These are phyloP conservation scores for Pseudozyma thailandica DNA, from an alignment of 1,284 basidiomycete genomes.

Conservation along the genomic window DNA sequence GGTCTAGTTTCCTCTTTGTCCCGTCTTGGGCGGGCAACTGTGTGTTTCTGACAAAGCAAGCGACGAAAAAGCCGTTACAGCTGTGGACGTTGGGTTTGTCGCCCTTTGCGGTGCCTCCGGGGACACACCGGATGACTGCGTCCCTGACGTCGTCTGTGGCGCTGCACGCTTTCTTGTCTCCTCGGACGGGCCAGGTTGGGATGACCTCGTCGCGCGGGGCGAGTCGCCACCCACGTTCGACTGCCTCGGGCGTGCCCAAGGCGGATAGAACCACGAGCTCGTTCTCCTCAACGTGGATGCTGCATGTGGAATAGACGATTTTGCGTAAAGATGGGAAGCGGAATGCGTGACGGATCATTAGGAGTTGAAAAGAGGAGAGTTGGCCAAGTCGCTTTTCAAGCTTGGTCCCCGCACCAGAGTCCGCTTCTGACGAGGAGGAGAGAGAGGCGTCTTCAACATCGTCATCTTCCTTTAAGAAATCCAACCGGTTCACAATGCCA, in stretches of 20 bases:
- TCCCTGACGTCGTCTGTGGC: slow-evolving; percentile 17
- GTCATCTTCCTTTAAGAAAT: slow-evolving; percentile 54
- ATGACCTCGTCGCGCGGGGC: slow-evolving; percentile 47
- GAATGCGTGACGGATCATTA: slow-evolving; percentile 94
- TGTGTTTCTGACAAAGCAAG: slow-evolving; percentile 46
- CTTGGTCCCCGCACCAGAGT: slow-evolving; percentile 6
- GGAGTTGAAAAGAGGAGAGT: slow-evolving; percentile 74
- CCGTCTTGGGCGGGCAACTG: neutral
- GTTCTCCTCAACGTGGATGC: slow-evolving; percentile 88
- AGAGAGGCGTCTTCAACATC: slow-evolving; percentile 24
- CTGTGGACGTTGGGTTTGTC: slow-evolving; percentile 31
- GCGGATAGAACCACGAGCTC: slow-evolving; percentile 78
- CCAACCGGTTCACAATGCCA: slow-evolving; percentile 63
- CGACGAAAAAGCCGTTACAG: slow-evolving; percentile 63
- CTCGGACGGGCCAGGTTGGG: slow-evolving; percentile 57
- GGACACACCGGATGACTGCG: slow-evolving; percentile 49
- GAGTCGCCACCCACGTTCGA: slow-evolving; percentile 44
- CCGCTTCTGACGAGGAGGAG: neutral
- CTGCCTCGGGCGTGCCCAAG: slow-evolving; percentile 46
- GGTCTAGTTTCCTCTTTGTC: neutral
- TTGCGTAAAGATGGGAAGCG: slow-evolving; percentile 77
- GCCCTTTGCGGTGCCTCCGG: slow-evolving; percentile 32
- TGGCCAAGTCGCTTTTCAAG: slow-evolving; percentile 21
- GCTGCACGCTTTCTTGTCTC: slow-evolving; percentile 33
- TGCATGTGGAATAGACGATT: slow-evolving; percentile 97